Conservation (phyloP, 345 rosid genomes). For the Brassica rapa region DNA sequence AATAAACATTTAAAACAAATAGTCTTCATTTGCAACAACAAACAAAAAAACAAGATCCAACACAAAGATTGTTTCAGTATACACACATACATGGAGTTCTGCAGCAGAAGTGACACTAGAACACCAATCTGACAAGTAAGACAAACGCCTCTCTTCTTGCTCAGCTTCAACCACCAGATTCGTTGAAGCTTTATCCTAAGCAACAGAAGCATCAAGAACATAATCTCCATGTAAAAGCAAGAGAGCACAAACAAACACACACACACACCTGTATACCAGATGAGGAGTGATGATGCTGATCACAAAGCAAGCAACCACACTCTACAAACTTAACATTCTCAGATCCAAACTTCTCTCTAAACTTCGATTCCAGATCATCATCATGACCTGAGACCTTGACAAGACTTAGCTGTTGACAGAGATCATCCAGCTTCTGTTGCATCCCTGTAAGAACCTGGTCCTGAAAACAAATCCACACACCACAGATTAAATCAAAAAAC, state of each 20-base stretch:
- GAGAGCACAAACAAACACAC: conserved; percentile 32
- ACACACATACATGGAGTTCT: conserved; percentile 63
- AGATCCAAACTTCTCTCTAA: conserved; percentile 49
- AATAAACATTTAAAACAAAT: conserved; percentile 9
- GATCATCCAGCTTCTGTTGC: conserved; percentile 84
- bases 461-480: conserved; percentile 41
- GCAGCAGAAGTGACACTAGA: conserved; percentile 81
- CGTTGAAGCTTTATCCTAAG: conserved; percentile 45
- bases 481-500: not conserved
- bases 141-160: conserved; percentile 94
- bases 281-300: conserved; percentile 61
- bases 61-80: not conserved
- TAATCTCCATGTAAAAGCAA: not conserved
- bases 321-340: conserved; percentile 52
- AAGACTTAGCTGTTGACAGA: conserved; percentile 60
- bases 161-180: conserved; percentile 46
- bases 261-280: conserved; percentile 45
- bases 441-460: conserved; percentile 76
- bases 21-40: conserved; percentile 2
- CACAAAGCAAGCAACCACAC: conserved; percentile 89
- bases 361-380: conserved; percentile 1
- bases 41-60: not conserved
- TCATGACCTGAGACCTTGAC: conserved; percentile 30
- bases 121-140: conserved; percentile 95
- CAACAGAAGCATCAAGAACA: conserved; percentile 12